Percentiles rank a stretch among this genome's conserved stretches.
Conservation (phyloP, 2,329 filamentous ascomycete genomes). For the Calycina herbarum region DNA sequence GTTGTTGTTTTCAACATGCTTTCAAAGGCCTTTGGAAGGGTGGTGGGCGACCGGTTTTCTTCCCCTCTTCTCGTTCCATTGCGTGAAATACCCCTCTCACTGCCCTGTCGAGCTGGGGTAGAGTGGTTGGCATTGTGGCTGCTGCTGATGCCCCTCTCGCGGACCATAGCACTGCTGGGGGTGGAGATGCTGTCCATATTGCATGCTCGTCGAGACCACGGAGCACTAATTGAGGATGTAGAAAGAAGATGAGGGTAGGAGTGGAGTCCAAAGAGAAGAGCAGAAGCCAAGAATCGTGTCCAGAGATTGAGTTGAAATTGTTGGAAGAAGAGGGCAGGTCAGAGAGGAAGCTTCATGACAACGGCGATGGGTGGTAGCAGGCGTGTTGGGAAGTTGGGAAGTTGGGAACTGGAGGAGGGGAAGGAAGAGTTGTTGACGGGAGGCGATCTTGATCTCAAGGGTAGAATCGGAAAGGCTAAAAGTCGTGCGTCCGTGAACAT, state of each 20-base stretch:
- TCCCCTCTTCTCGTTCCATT: constrained; percentile 42
- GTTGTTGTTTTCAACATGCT: constrained; percentile 67
- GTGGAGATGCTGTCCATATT: constrained; percentile 29
- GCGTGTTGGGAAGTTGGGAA: background rate
- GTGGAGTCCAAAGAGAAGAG: background rate
- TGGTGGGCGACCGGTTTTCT: constrained; percentile 42
- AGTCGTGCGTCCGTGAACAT: background rate
- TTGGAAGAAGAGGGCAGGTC: background rate
- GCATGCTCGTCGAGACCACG: constrained; percentile 17
- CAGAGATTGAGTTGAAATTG: background rate
- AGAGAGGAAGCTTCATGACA: background rate
- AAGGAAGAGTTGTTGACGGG: background rate
- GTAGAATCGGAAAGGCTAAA: background rate
- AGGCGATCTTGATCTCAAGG: background rate
- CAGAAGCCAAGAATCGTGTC: constrained; percentile 1
- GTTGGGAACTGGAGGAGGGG: background rate
- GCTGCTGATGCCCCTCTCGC: constrained; percentile 20
- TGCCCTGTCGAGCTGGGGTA: constrained; percentile 23
- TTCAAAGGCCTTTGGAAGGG: constrained; percentile 55
- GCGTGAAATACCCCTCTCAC: constrained; percentile 18
- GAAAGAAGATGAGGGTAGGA: background rate
- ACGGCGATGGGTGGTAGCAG: background rate
- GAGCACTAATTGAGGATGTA: background rate
- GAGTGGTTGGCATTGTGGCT: constrained; percentile 15
- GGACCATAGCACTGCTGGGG: constrained; percentile 16